phyloP scores from a whole-genome alignment of 768 basidiomycete genomes.

The Tricholoma matsutake region DNA sequence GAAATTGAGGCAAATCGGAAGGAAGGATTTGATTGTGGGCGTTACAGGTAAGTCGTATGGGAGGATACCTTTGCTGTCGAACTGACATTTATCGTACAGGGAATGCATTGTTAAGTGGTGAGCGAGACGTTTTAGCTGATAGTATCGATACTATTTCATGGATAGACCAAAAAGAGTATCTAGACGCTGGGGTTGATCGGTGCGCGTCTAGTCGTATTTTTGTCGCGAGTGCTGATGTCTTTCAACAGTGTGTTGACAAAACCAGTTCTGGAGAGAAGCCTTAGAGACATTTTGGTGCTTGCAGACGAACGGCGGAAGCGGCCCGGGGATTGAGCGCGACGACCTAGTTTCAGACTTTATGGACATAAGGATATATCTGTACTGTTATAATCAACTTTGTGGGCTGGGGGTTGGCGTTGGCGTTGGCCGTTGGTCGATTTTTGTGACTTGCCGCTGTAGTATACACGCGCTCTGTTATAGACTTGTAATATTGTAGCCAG shows the following conservation, averaged over 20 bases:
- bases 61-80: neutral
- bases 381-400: too few species aligned
- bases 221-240: slow-evolving; percentile 7
- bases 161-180: slow-evolving; percentile 72
- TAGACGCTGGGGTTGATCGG: slow-evolving; percentile 74
- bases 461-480: neutral
- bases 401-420: neutral
- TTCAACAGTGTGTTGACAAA: slow-evolving; percentile 67
- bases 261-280: slow-evolving; percentile 65
- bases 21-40: slow-evolving; percentile 78
- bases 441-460: neutral
- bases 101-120: slow-evolving; percentile 51
- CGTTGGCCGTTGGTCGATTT: neutral
- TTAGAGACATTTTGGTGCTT: slow-evolving; percentile 41
- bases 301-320: slow-evolving; percentile 47
- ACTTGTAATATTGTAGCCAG: neutral
- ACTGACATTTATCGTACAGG: slow-evolving; percentile 28
- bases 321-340: neutral
- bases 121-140: neutral
- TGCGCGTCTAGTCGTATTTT: slow-evolving; percentile 31
- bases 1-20: slow-evolving; percentile 60
- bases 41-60: slow-evolving; percentile 54
- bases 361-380: neutral
- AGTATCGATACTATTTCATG: neutral
- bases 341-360: neutral